phyloP scores from a whole-genome alignment of 2,329 filamentous ascomycete species.

The Apiospora marii region DNA sequence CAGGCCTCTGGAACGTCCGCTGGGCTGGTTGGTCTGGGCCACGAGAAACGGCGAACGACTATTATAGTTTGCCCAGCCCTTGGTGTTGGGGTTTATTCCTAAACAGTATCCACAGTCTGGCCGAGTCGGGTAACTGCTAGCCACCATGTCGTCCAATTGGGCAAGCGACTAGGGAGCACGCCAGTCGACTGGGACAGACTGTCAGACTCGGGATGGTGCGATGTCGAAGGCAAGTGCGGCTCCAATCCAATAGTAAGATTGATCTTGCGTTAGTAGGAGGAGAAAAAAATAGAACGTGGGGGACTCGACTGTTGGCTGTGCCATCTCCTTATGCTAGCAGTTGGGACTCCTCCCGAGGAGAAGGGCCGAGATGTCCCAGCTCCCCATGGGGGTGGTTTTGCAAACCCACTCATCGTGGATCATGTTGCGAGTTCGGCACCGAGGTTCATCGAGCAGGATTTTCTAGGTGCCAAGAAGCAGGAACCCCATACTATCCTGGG shows the following conservation, averaged over 20 bases:
- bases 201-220: not conserved
- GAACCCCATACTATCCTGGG: not conserved
- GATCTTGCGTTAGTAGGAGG: not conserved
- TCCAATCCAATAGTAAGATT: slow-evolving; percentile 1
- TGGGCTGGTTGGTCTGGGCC: slow-evolving; percentile 8
- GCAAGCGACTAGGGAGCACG: not conserved
- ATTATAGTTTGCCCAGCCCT: slow-evolving; percentile 17
- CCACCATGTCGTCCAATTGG: not conserved
- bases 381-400: slow-evolving; percentile 16
- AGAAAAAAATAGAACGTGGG: slow-evolving; percentile 7
- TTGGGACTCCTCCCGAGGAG: not conserved
- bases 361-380: slow-evolving; percentile 7
- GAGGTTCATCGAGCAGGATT: not conserved
- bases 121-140: slow-evolving; percentile 14
- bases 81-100: not conserved
- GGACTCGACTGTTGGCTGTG: not conserved
- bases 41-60: not conserved
- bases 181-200: not conserved
- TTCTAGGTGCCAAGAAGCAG: not conserved
- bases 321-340: not conserved
- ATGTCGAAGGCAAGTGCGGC: slow-evolving; percentile 6
- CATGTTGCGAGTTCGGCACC: not conserved
- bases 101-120: slow-evolving; percentile 6
- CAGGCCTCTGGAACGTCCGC: slow-evolving; percentile 9
- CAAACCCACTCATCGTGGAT: not conserved